Evolutionary conservation across 1,139 yeast genomes (phyloP).

Genomic region (Saccharomyces hybrid): DNA sequence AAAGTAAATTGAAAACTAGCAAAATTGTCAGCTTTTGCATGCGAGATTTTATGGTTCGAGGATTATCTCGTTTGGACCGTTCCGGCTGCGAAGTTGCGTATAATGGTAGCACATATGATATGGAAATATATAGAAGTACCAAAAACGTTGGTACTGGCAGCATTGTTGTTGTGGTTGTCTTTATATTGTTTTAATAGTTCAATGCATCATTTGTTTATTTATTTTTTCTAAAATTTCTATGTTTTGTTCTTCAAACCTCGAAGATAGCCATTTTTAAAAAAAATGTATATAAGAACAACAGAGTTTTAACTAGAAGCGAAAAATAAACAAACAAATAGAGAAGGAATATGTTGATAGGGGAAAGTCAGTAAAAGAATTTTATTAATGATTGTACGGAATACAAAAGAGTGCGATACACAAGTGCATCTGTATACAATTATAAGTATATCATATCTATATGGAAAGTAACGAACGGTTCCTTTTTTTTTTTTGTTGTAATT

Average conservation of each 20-base stretch:
- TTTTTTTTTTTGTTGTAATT: background rate
- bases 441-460: background rate
- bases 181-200: background rate
- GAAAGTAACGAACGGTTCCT: background rate
- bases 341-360: background rate
- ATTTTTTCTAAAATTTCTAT: background rate
- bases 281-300: background rate
- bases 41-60: slow-evolving; percentile 34
- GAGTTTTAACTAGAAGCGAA: background rate
- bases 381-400: background rate
- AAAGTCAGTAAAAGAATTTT: background rate
- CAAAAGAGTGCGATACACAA: background rate
- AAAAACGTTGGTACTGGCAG: slow-evolving; percentile 1
- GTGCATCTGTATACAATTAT: background rate
- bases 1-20: slow-evolving; percentile 22
- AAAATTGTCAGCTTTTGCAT: slow-evolving; percentile 28
- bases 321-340: background rate
- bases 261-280: background rate
- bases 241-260: background rate
- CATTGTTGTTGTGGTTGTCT: background rate
- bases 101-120: slow-evolving; percentile 25
- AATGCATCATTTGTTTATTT: background rate
- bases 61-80: slow-evolving; percentile 38
- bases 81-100: slow-evolving; percentile 25
- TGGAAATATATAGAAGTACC: slow-evolving; percentile 21